A percentile compares a stretch with the other conserved stretches of the same genome.
Evolutionary conservation across 1,284 basidiomycete species (phyloP).

Genomic region (Rhodotorula sp.): DNA sequence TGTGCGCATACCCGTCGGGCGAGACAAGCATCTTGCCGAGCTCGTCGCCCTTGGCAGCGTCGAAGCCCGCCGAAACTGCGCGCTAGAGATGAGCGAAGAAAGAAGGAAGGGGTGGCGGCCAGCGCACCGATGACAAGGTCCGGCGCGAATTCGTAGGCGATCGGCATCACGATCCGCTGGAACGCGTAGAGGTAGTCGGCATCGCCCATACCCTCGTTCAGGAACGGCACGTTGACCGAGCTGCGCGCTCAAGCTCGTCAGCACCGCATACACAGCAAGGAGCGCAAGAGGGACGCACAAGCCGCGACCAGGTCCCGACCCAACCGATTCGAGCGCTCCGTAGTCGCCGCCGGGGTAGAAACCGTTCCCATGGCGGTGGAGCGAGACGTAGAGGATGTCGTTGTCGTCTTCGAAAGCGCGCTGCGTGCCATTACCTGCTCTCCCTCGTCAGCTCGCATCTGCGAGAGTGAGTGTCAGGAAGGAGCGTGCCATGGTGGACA

Average conservation of each 20-base stretch:
- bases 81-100: too few relatives aligned
- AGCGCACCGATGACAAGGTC: slow-evolving; percentile 89
- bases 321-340: slow-evolving; percentile 80
- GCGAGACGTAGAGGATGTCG: slow-evolving; percentile 88
- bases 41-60: slow-evolving; percentile 89
- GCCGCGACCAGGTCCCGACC: slow-evolving; percentile 78
- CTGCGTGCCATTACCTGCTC: slow-evolving; percentile 92
- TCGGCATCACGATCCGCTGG: slow-evolving; percentile 93
- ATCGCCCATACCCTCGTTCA: slow-evolving; percentile 81
- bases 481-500: slow-evolving; percentile 83
- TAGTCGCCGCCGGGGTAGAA: slow-evolving; percentile 94
- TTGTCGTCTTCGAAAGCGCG: slow-evolving; percentile 90
- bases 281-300: slow-evolving; percentile 62
- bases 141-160: slow-evolving; percentile 92
- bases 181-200: slow-evolving; percentile 97
- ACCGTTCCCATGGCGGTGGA: slow-evolving; percentile 92
- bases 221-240: slow-evolving; percentile 97
- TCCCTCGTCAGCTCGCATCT: not conserved
- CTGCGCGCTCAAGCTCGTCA: slow-evolving; percentile 52
- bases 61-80: slow-evolving; percentile 96
- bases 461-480: not conserved
- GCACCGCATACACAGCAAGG: too few relatives aligned
- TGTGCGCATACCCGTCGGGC: slow-evolving; percentile 94
- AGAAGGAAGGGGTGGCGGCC: slow-evolving; percentile 5
- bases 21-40: slow-evolving; percentile 88